Base-by-base conservation (phyloP, 148 eudicot species). In the Euryodendron excelsum region DNA sequence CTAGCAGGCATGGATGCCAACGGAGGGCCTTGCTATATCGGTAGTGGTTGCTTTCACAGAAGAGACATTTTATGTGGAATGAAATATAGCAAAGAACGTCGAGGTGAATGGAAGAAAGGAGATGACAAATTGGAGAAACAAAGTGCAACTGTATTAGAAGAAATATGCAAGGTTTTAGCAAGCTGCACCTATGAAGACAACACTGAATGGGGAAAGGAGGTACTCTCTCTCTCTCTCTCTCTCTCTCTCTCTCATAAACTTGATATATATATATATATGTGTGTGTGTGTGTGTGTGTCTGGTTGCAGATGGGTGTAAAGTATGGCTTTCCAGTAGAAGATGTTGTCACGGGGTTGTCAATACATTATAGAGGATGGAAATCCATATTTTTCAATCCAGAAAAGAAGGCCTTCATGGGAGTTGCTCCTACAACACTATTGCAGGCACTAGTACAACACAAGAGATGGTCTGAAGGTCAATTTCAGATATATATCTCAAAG, bases 401-500 rank as follows among this genome's bases (percentile, higher is more conserved):
- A 52, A 72, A 30, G 75, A 20, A 15, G 39, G 36, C 39, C 25
- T 72, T 72, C 75, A 28, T 7, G 0, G 75, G 75, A 6, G 25
- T 69, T 18, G 70, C 72, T 41, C 77, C 82, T 1, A 75, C 79
- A 21, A 60, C 79, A 0, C 52, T 83, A 0, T 3, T 28, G 9
- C 58, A 69, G 7, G 6, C 65, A 21, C 60, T 72, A 7, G 39
- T 72, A 8, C 75, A 72, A 3, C 39, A 30, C 1, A 72, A 73
- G 55, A 72, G 75, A 31, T 72, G 75, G 75, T 72, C 75, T 14
- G 60, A 72, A 73, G 63, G 83, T 15, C 18, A 59, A 2, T 52
- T 84, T 28, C 80, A 73, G 78, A 68, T 80, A 4, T 37, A 73
- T 4, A 34, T 80, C 31, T 84, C 86, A 2, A 77, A 80, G 25